Percentiles rank a stretch among this genome's conserved stretches.
phyloP scores from a whole-genome alignment of 208 protist species.

The Acanthamoeba royreba region DNA sequence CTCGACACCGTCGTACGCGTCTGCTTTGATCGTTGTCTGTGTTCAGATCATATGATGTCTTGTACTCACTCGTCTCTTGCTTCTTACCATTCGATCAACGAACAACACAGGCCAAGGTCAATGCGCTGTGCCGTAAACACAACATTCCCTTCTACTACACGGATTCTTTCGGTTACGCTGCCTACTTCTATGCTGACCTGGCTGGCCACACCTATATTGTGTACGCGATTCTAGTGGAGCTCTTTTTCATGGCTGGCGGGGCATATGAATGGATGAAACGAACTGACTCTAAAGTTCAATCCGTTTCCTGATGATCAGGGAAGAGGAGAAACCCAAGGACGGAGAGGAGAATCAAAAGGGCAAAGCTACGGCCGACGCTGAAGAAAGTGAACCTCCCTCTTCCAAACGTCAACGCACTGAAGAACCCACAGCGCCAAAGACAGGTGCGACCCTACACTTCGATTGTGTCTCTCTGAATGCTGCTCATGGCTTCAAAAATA shows the following conservation, averaged over 20 bases:
- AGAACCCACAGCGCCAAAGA: not conserved
- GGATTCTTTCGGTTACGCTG: not conserved
- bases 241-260: not conserved
- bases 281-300: too few relatives aligned
- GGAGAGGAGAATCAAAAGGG: not conserved
- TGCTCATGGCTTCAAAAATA: not conserved
- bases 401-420: not conserved
- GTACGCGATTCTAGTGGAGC: not conserved
- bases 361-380: not conserved
- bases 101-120: not conserved
- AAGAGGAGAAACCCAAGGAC: not conserved
- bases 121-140: not conserved
- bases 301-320: not conserved
- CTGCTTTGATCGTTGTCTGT: not conserved
- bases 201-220: not conserved
- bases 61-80: too few relatives aligned
- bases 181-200: constrained; percentile 2
- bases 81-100: not conserved
- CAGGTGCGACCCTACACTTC: not conserved
- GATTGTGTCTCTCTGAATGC: not conserved
- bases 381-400: too few relatives aligned
- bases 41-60: not conserved
- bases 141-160: not conserved
- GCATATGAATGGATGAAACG: not conserved
- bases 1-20: not conserved